Evolutionary conservation across 73 alveolate species (phyloP).

Genomic region (Uronychia binucleata): DNA sequence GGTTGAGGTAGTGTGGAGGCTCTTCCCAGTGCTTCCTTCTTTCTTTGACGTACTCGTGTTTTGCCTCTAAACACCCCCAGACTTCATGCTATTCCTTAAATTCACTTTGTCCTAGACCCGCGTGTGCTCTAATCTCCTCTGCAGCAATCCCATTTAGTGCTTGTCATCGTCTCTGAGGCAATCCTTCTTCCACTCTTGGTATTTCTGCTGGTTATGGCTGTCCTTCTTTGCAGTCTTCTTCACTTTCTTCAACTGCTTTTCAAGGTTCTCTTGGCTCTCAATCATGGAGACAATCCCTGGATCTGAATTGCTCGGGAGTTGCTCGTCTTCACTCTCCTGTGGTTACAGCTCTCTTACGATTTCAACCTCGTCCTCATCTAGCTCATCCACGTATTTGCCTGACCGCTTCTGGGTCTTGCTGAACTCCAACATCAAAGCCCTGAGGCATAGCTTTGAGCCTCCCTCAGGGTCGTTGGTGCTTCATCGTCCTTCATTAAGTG

Average conservation of each 20-base stretch:
- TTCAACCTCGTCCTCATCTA: neutral
- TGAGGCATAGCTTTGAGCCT: neutral
- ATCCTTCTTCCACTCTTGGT: slow-evolving; percentile 7
- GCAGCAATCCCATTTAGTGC: neutral
- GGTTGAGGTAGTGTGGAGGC: no score
- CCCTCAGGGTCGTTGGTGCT: neutral
- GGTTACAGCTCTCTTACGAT: neutral
- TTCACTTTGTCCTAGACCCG: no score
- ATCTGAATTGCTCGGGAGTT: neutral
- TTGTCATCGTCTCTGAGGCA: slow-evolving; percentile 15
- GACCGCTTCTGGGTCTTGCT: neutral
- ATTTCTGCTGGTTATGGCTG: neutral
- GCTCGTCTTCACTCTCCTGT: neutral
- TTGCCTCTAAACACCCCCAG: no score
- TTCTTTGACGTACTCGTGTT: no score
- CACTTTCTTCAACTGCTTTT: neutral
- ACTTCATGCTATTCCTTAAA: no score
- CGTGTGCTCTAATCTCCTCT: neutral
- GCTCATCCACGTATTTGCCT: neutral
- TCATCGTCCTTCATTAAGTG: neutral
- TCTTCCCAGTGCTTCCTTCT: no score
- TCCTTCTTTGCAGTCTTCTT: neutral
- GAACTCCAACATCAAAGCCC: neutral
- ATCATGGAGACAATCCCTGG: neutral
- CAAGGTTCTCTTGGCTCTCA: neutral